phyloP scores from a whole-genome alignment of 106 monocot species.

The Phalaenopsis equestris region DNA sequence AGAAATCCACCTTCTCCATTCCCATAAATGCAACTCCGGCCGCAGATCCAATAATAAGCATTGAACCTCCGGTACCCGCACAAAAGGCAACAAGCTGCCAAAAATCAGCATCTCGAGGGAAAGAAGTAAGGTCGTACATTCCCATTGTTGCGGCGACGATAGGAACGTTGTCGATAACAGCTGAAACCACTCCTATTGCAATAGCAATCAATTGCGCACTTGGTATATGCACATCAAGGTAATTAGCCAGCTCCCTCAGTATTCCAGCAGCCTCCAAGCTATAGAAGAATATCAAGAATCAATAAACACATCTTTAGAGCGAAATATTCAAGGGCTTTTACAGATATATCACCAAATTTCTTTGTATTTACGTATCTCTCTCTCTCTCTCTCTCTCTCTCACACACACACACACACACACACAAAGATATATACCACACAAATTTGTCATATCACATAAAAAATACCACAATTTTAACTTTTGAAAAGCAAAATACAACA shows the following conservation, averaged over 20 bases:
- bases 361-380: too few species aligned
- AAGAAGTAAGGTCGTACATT: conserved; percentile 92
- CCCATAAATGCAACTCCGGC: conserved; percentile 99
- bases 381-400: too few species aligned
- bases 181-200: conserved; percentile 79
- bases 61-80: conserved; percentile 97
- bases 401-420: too few species aligned
- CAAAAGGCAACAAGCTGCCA: conserved; percentile 98
- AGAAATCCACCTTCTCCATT: conserved; percentile 96
- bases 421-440: too few species aligned
- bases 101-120: conserved; percentile 87
- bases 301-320: not conserved
- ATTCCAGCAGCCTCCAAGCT: conserved; percentile 97
- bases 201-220: conserved; percentile 77
- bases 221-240: conserved; percentile 83
- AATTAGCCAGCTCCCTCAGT: conserved; percentile 87
- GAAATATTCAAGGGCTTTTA: not conserved
- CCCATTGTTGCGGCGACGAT: conserved; percentile 99
- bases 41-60: conserved; percentile 98
- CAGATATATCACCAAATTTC: too few species aligned
- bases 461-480: too few species aligned
- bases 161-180: conserved; percentile 94
- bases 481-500: too few species aligned
- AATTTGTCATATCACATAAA: too few species aligned
- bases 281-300: conserved; percentile 8